Percentiles rank a stretch among this genome's conserved stretches.
Evolutionary conservation across 1,139 yeast species (phyloP).

Genomic region (Taiozyma sp.): DNA sequence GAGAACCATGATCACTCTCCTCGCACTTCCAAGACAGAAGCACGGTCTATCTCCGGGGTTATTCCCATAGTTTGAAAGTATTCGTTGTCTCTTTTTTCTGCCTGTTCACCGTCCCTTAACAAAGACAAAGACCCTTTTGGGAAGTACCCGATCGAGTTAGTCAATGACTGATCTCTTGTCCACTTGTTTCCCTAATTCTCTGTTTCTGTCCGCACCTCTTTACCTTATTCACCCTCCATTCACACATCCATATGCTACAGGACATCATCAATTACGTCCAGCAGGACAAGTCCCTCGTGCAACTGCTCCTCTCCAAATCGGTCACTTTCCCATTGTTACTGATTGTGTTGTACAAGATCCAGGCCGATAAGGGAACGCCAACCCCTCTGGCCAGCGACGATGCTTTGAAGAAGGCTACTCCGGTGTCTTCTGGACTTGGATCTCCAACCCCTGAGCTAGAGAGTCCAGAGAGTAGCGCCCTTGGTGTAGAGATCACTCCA

Average conservation of each 20-base stretch:
- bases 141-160: no score
- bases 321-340: slow-evolving; percentile 6
- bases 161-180: not conserved
- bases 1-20: no score
- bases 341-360: slow-evolving; percentile 3
- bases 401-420: not conserved
- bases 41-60: no score
- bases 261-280: not conserved
- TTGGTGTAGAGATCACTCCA: slow-evolving; percentile 18
- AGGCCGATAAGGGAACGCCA: not conserved
- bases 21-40: no score
- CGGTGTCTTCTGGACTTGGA: not conserved
- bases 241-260: not conserved
- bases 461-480: not conserved
- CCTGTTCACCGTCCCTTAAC: no score
- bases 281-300: not conserved
- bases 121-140: no score
- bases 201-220: no score
- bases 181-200: not conserved
- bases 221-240: not conserved
- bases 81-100: no score
- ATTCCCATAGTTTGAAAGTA: no score
- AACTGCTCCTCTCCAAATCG: slow-evolving; percentile 5
- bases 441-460: not conserved
- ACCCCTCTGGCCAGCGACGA: not conserved